Percentiles rank a stretch among this genome's conserved stretches.
phyloP scores from a whole-genome alignment of 2,329 filamentous ascomycete species.

The Cryphonectria naterciae region DNA sequence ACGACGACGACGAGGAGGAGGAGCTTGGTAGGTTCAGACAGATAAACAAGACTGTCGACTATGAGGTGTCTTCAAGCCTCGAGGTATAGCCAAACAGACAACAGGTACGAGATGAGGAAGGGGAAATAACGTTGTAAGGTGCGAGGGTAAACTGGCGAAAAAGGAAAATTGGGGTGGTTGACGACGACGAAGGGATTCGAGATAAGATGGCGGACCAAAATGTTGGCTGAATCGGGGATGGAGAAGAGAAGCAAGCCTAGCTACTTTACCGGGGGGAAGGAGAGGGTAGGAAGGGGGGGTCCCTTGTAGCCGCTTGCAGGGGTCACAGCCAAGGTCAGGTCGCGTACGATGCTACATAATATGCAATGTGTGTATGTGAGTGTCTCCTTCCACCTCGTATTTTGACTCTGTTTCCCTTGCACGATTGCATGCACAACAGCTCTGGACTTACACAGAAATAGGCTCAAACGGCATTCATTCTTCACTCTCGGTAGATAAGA shows the following conservation, averaged over 20 bases:
- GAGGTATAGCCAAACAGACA: constrained; percentile 5
- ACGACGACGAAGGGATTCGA: constrained; percentile 17
- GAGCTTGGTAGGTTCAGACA: neutral
- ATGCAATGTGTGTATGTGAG: neutral
- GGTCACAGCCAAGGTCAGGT: constrained; percentile 3
- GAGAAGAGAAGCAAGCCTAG: neutral
- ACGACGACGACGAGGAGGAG: neutral
- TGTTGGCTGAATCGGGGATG: constrained; percentile 1
- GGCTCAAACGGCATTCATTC: neutral
- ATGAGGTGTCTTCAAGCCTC: neutral
- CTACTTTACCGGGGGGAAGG: neutral
- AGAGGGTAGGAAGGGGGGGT: neutral
- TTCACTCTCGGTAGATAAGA: neutral
- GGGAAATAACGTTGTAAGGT: neutral
- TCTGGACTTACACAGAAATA: no score
- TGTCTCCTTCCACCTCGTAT: no score
- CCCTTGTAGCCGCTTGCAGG: constrained; percentile 8
- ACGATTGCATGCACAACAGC: no score
- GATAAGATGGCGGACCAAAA: constrained; percentile 5
- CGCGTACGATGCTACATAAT: neutral
- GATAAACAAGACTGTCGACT: neutral
- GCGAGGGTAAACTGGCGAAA: neutral
- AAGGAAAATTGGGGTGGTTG: constrained; percentile 15
- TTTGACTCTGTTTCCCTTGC: no score
- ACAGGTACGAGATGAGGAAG: neutral